phyloP scores from a whole-genome alignment of 768 basidiomycete genomes.

The Tubosaeta sp. region DNA sequence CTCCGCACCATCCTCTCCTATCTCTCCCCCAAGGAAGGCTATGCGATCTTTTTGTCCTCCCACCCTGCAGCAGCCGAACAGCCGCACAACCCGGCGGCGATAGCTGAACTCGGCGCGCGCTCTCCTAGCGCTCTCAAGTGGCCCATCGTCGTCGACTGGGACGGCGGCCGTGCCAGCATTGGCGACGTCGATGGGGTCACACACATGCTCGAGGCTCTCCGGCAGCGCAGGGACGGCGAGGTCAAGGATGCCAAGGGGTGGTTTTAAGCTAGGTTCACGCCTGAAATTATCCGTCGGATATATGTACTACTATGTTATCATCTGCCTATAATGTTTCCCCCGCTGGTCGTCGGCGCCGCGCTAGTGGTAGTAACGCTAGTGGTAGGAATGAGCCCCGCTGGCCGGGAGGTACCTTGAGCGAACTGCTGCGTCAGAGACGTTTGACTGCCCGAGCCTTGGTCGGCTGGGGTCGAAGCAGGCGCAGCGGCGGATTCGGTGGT shows the following conservation, averaged over 20 bases:
- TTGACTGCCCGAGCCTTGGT: neutral
- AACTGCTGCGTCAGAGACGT: neutral
- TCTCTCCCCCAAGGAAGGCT: conserved; percentile 29
- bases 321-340: neutral
- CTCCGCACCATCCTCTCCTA: conserved; percentile 63
- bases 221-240: conserved; percentile 68
- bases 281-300: neutral
- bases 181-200: conserved; percentile 71
- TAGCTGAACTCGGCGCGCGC: conserved; percentile 48
- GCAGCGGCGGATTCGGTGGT: neutral
- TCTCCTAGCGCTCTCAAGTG: conserved; percentile 65
- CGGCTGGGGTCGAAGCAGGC: neutral
- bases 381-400: neutral
- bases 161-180: conserved; percentile 55
- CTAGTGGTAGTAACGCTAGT: neutral
- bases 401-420: neutral
- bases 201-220: conserved; percentile 56
- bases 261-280: conserved; percentile 33
- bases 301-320: neutral
- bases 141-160: conserved; percentile 82
- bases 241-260: conserved; percentile 51
- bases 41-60: conserved; percentile 51
- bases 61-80: conserved; percentile 47
- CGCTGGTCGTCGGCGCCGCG: neutral
- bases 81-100: conserved; percentile 40